Evolutionary conservation across 106 monocot genomes (phyloP).

Genomic region (Posidonia australis): DNA sequence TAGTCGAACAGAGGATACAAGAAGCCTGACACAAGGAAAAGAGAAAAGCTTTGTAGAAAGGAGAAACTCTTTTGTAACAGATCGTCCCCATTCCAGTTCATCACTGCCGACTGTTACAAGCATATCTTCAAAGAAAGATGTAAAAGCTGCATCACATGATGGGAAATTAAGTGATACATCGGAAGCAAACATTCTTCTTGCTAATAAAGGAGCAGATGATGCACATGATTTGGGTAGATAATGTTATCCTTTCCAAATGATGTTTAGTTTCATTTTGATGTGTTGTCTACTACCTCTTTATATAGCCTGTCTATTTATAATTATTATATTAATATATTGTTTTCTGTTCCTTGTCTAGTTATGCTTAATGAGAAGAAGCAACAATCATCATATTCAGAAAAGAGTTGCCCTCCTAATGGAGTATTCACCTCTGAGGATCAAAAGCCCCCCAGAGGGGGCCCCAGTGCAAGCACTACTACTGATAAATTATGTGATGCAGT

Average conservation of each 20-base stretch:
- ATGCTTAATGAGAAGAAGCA: conserved; percentile 34
- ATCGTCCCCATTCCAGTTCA: conserved; percentile 12
- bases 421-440: conserved; percentile 15
- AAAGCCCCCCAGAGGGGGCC: conserved; percentile 10
- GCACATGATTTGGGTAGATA: conserved; percentile 15
- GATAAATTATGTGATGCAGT: conserved; percentile 8
- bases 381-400: conserved; percentile 16
- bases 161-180: conserved; percentile 15
- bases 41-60: conserved; percentile 31
- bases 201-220: conserved; percentile 26
- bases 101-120: conserved; percentile 9
- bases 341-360: conserved; percentile 10
- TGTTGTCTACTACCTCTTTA: not conserved
- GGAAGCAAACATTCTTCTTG: conserved; percentile 16
- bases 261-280: not conserved
- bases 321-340: conserved; percentile 2
- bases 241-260: not conserved
- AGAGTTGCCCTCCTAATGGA: conserved; percentile 25
- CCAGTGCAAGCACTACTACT: not conserved
- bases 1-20: conserved; percentile 21
- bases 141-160: conserved; percentile 14
- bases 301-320: not conserved
- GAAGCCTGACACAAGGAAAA: conserved; percentile 22
- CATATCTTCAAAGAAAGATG: conserved; percentile 14
- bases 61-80: conserved; percentile 24